A percentile compares a stretch with the other conserved stretches of the same genome.
These are phyloP conservation scores for Macrocystidia cucumis DNA, from an alignment of 1,284 basidiomycete species.

Conservation along the genomic window DNA sequence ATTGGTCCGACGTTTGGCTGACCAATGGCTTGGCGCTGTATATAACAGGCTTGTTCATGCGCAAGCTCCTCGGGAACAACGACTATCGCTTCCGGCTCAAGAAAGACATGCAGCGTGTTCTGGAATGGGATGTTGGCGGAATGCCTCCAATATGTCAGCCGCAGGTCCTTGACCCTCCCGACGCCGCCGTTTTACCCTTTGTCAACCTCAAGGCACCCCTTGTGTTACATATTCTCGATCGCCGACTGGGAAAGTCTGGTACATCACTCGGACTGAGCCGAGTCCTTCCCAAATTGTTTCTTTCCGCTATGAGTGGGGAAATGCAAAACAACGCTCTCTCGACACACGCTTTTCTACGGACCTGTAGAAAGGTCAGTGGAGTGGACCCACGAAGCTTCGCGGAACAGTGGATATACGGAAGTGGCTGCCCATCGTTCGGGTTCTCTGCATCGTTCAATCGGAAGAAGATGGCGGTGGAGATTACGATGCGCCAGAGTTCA, in stretches of 20 bases:
- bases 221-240: constrained; percentile 93
- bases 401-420: constrained; percentile 98
- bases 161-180: constrained; percentile 78
- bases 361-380: constrained; percentile 90
- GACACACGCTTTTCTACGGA: constrained; percentile 87
- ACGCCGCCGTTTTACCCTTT: constrained; percentile 72
- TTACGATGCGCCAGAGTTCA: constrained; percentile 85
- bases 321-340: constrained; percentile 82
- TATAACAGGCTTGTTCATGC: constrained; percentile 85
- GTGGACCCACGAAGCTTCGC: constrained; percentile 87
- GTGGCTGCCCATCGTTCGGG: constrained; percentile 89
- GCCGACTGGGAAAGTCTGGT: constrained; percentile 89
- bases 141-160: constrained; percentile 95
- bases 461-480: constrained; percentile 97
- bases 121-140: constrained; percentile 81
- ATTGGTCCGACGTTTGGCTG: constrained; percentile 96
- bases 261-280: constrained; percentile 92
- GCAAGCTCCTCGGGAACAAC: constrained; percentile 90
- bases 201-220: constrained; percentile 94
- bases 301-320: constrained; percentile 92
- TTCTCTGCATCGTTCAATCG: constrained; percentile 92
- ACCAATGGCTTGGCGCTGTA: constrained; percentile 91
- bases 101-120: constrained; percentile 94
- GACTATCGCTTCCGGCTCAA: constrained; percentile 95
- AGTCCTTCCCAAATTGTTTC: constrained; percentile 91